Base-by-base conservation (phyloP, 306 rosid genomes). In the Cicer cuneatum region DNA sequence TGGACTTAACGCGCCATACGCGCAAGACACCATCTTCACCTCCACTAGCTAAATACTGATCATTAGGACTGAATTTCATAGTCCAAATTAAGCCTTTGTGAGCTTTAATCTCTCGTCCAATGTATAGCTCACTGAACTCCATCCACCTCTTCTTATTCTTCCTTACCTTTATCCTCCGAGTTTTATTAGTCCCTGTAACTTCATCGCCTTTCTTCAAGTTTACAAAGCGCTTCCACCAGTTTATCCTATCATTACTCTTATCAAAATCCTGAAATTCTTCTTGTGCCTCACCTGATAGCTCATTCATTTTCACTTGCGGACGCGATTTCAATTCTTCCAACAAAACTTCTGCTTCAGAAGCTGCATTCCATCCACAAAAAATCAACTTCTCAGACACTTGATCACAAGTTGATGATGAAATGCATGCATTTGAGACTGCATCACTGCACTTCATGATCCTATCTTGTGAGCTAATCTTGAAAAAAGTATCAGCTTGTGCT, bases 21-120 rank as follows among this genome's bases (percentile, higher is more conserved):
- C 97, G 84, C 0, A 91, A 87, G 21, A 91, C 84, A 14, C 98
- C 92, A 66, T 93, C 98, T 86, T 93, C 97, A 13, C 98, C 98
- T 37, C 98, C 97, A 39, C 90, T 91, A 6, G 97, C 98, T 10
- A 93, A 81, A 81, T 83, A 91, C 72, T 85, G 71, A 16, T 94
- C 94, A 74, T 83, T 88, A 52, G 91, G 94, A 86, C 97, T 93
- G 64, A 93, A 93, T 74, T 93, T 91, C 91, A 93, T 87, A 4
- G 89, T 81, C 92, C 94, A 83, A 37, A 93, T 83, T 53, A 86
- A 69, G 71, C 98, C 98, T 38, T 81, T 73, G 81, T 93, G 98
- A 7, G 97, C 97, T 71, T 11, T 46, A 73, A 93, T 82, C 78
- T 91, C 89, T 80, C 91, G 98, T 62, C 87, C 90, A 15, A 63